A percentile compares a stretch with the other conserved stretches of the same genome.
Evolutionary conservation across 2,329 filamentous ascomycete species (phyloP).

Genomic region (Raffaelea albimanens): DNA sequence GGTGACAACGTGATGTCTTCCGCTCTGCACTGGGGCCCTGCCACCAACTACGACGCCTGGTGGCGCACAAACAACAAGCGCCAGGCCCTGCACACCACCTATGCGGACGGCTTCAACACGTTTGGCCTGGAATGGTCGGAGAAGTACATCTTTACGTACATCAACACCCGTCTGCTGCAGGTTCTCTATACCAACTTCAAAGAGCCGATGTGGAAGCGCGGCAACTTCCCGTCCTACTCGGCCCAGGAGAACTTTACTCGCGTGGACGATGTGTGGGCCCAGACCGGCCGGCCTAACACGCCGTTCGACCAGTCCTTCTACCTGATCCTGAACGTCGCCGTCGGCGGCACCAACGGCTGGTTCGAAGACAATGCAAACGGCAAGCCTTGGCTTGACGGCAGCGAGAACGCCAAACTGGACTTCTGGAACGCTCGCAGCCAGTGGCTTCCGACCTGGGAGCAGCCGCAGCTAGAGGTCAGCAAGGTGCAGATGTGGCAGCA

Average conservation of each 20-base stretch:
- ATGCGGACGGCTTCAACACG: constrained; percentile 58
- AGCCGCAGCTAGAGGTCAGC: constrained; percentile 58
- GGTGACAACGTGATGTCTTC: constrained; percentile 76
- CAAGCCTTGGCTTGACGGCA: constrained; percentile 73
- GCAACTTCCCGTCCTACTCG: constrained; percentile 52
- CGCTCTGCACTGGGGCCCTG: constrained; percentile 74
- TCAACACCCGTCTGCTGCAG: constrained; percentile 71
- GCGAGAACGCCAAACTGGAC: constrained; percentile 57
- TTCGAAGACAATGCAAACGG: constrained; percentile 61
- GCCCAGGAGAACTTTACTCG: constrained; percentile 52
- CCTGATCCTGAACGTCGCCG: constrained; percentile 65
- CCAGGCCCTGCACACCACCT: constrained; percentile 65
- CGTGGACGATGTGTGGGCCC: constrained; percentile 53
- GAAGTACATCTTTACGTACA: constrained; percentile 80
- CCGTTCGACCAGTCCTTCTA: constrained; percentile 73
- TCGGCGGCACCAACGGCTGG: constrained; percentile 75
- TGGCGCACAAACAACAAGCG: constrained; percentile 77
- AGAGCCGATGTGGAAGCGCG: constrained; percentile 57
- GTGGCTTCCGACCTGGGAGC: constrained; percentile 66
- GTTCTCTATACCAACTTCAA: constrained; percentile 72
- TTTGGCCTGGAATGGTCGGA: constrained; percentile 81
- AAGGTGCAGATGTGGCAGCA: constrained; percentile 65
- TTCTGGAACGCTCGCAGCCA: constrained; percentile 61
- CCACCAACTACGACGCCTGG: constrained; percentile 64
- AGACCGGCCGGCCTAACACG: constrained; percentile 50